phyloP scores from a whole-genome alignment of 495 filamentous ascomycete genomes.

The Aspergillus incahuasiensis region DNA sequence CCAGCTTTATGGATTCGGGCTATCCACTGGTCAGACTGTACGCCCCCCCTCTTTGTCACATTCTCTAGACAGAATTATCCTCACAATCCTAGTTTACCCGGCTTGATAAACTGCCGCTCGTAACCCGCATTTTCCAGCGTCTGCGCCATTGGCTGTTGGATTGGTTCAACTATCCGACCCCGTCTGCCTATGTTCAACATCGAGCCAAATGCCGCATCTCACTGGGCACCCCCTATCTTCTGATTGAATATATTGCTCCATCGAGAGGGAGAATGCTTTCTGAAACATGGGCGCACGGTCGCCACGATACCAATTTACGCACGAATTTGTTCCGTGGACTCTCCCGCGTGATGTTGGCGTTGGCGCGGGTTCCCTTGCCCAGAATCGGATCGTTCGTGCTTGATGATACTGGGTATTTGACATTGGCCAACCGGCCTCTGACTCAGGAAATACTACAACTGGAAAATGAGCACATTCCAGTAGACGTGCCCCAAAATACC shows the following conservation, averaged over 20 bases:
- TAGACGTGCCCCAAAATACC: slow-evolving; percentile 24
- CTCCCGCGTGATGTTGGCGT: slow-evolving; percentile 24
- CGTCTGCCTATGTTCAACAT: slow-evolving; percentile 25
- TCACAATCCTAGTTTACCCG: slow-evolving; percentile 23
- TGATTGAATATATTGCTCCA: slow-evolving; percentile 32
- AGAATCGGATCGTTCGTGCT: slow-evolving; percentile 36
- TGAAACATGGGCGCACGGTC: slow-evolving; percentile 20
- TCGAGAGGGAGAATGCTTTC: slow-evolving; percentile 32
- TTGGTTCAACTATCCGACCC: slow-evolving; percentile 20
- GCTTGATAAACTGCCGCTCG: slow-evolving; percentile 21
- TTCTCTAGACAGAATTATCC: background rate
- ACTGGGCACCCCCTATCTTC: slow-evolving; percentile 20
- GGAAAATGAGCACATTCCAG: slow-evolving; percentile 35
- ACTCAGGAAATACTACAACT: slow-evolving; percentile 20
- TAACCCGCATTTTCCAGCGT: slow-evolving; percentile 17
- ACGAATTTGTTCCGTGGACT: slow-evolving; percentile 28
- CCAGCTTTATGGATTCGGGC: slow-evolving; percentile 27
- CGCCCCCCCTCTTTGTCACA: background rate
- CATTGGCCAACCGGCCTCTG: slow-evolving; percentile 31
- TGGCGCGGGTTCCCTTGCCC: slow-evolving; percentile 24
- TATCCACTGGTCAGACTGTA: slow-evolving; percentile 24
- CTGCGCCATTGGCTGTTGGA: slow-evolving; percentile 18
- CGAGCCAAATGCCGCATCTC: background rate
- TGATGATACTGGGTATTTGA: slow-evolving; percentile 20
- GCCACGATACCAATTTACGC: slow-evolving; percentile 16